Evolutionary conservation across 2,329 filamentous ascomycete species (phyloP).

Genomic region (Nemania sp.): DNA sequence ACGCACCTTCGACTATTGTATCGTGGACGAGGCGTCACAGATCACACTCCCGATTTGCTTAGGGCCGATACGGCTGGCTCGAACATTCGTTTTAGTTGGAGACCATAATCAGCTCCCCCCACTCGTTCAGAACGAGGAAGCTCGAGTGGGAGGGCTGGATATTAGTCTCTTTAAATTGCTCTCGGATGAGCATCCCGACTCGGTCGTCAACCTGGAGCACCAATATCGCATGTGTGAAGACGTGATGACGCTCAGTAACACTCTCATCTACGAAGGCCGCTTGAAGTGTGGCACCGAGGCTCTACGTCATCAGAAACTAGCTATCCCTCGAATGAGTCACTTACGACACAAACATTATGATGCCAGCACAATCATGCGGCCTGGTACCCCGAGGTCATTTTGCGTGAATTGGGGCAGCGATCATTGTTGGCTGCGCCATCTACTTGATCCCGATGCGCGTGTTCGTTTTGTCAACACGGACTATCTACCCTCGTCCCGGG

Average conservation of each 20-base stretch:
- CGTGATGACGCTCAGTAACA: constrained; percentile 92
- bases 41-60: constrained; percentile 95
- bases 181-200: constrained; percentile 83
- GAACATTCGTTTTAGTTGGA: constrained; percentile 91
- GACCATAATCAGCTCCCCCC: constrained; percentile 97
- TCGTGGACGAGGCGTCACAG: constrained; percentile 96
- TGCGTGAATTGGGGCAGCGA: constrained; percentile 57
- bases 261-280: constrained; percentile 86
- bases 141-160: constrained; percentile 83
- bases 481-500: constrained; percentile 66
- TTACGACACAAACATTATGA: constrained; percentile 65
- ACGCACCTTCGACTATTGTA: constrained; percentile 94
- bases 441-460: constrained; percentile 71
- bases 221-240: constrained; percentile 99
- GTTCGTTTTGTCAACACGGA: constrained; percentile 93
- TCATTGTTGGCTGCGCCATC: constrained; percentile 75
- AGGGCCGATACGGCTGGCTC: constrained; percentile 89
- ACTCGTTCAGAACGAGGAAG: constrained; percentile 89
- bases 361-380: constrained; percentile 49
- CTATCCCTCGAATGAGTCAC: constrained; percentile 67
- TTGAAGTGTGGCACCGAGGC: constrained; percentile 85
- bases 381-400: constrained; percentile 51
- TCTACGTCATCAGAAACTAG: constrained; percentile 71
- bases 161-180: constrained; percentile 92
- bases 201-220: constrained; percentile 89